Percentiles rank a stretch among this genome's conserved stretches.
Conservation (phyloP, 1,284 basidiomycete species). For the Leucoagaricus sp. region DNA sequence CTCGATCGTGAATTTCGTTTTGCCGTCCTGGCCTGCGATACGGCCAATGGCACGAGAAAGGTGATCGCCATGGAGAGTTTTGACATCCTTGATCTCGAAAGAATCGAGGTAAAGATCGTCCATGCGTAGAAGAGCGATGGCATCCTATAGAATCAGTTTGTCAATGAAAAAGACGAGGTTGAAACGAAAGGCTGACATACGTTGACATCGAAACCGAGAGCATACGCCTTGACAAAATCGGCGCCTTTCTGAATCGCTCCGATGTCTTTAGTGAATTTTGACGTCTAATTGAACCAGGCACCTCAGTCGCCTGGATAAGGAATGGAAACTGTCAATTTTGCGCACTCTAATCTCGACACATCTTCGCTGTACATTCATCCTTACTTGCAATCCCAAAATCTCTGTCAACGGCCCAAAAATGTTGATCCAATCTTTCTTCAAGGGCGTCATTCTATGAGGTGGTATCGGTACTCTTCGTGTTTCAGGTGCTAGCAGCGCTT, state of each 20-base stretch:
- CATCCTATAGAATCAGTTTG: slow-evolving; percentile 63
- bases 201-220: slow-evolving; percentile 93
- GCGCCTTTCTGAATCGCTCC: slow-evolving; percentile 96
- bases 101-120: slow-evolving; percentile 98
- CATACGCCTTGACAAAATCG: slow-evolving; percentile 96
- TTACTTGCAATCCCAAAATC: slow-evolving; percentile 90
- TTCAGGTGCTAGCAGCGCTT: slow-evolving; percentile 71
- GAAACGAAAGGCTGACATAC: slow-evolving; percentile 48
- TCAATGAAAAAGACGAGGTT: slow-evolving; percentile 2
- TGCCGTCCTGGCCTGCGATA: slow-evolving; percentile 97
- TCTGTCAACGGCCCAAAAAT: slow-evolving; percentile 97
- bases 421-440: slow-evolving; percentile 98
- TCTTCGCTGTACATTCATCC: slow-evolving; percentile 92
- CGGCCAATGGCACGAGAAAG: slow-evolving; percentile 95
- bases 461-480: slow-evolving; percentile 87
- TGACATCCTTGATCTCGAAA: slow-evolving; percentile 99
- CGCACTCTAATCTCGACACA: slow-evolving; percentile 91
- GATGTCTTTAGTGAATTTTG: slow-evolving; percentile 90
- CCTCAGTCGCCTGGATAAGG: background rate
- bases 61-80: slow-evolving; percentile 97
- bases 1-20: slow-evolving; percentile 98
- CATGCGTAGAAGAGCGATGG: slow-evolving; percentile 91
- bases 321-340: background rate
- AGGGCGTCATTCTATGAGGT: slow-evolving; percentile 94
- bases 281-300: slow-evolving; percentile 63